phyloP scores from a whole-genome alignment of 2,329 filamentous ascomycete genomes.

The Beauveria sp. region DNA sequence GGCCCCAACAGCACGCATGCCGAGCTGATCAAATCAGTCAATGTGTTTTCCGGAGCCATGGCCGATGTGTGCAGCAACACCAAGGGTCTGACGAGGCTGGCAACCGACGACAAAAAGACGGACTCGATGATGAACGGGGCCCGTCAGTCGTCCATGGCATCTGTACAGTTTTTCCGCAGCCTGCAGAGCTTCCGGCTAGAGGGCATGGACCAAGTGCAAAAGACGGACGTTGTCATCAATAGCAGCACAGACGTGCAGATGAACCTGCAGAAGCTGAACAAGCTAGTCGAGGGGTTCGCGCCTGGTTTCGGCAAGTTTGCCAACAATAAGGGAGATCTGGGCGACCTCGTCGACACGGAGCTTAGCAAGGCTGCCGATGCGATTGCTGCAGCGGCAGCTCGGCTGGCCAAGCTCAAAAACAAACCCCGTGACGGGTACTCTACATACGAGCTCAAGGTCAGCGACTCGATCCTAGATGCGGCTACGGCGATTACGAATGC shows the following conservation, averaged over 20 bases:
- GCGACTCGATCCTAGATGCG: conserved; percentile 89
- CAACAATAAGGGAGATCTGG: conserved; percentile 74
- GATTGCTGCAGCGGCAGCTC: conserved; percentile 83
- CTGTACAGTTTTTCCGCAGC: conserved; percentile 89
- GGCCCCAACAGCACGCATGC: conserved; percentile 84
- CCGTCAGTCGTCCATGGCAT: conserved; percentile 74
- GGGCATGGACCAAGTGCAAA: conserved; percentile 80
- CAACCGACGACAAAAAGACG: conserved; percentile 89
- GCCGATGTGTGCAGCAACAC: conserved; percentile 94
- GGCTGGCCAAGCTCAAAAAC: conserved; percentile 85
- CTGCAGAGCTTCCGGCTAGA: conserved; percentile 91
- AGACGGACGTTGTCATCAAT: conserved; percentile 95
- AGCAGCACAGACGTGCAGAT: conserved; percentile 95
- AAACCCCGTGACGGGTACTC: conserved; percentile 95
- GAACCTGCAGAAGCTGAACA: conserved; percentile 87
- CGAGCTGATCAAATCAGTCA: conserved; percentile 88
- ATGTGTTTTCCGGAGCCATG: conserved; percentile 80
- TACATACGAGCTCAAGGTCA: conserved; percentile 92
- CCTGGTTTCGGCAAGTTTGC: conserved; percentile 78
- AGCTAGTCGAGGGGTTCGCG: conserved; percentile 84
- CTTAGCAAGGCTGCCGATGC: conserved; percentile 90
- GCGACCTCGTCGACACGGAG: conserved; percentile 87
- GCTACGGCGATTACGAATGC: conserved; percentile 90
- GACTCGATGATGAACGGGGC: conserved; percentile 78
- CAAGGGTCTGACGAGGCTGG: conserved; percentile 87